Conservation (phyloP, 2,329 filamentous ascomycete species). For the Neonectria faginata region DNA sequence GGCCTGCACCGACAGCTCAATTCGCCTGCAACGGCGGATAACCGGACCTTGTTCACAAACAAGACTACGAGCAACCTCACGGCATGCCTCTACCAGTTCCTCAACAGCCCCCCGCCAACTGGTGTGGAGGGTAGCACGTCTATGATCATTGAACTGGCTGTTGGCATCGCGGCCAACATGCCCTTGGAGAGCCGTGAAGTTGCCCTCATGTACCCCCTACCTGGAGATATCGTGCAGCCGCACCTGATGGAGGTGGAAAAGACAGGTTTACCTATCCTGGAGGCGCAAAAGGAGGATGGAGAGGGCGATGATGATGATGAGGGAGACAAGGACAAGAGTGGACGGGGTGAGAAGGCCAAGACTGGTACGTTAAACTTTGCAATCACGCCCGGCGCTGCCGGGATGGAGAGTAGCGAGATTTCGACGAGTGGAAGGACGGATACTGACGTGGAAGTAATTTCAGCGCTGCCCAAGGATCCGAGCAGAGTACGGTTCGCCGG, state of each 20-base stretch:
- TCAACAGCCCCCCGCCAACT: constrained; percentile 80
- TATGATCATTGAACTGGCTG: constrained; percentile 92
- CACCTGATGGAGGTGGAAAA: constrained; percentile 91
- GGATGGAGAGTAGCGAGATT: constrained; percentile 44
- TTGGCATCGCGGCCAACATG: constrained; percentile 86
- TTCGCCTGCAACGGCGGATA: constrained; percentile 72
- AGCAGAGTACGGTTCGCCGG: constrained; percentile 78
- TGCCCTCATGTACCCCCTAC: constrained; percentile 84
- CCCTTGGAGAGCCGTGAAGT: constrained; percentile 94
- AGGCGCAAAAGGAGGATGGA: constrained; percentile 55
- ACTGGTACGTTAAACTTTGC: constrained; percentile 57
- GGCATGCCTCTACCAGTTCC: constrained; percentile 76
- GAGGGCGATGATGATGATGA: constrained; percentile 58
- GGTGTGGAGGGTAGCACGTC: constrained; percentile 89
- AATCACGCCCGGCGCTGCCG: constrained; percentile 28
- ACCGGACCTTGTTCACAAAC: constrained; percentile 76
- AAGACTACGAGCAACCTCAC: constrained; percentile 76
- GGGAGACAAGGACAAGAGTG: constrained; percentile 58
- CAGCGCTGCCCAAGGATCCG: constrained; percentile 59
- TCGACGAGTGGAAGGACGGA: constrained; percentile 44
- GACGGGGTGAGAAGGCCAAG: constrained; percentile 60
- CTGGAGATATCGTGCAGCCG: constrained; percentile 76
- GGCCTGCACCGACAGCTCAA: constrained; percentile 81
- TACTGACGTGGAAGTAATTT: constrained; percentile 56
- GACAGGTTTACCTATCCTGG: constrained; percentile 71